These are phyloP conservation scores for Onygena corvina DNA, from an alignment of 2,329 filamentous ascomycete species.

Conservation along the genomic window DNA sequence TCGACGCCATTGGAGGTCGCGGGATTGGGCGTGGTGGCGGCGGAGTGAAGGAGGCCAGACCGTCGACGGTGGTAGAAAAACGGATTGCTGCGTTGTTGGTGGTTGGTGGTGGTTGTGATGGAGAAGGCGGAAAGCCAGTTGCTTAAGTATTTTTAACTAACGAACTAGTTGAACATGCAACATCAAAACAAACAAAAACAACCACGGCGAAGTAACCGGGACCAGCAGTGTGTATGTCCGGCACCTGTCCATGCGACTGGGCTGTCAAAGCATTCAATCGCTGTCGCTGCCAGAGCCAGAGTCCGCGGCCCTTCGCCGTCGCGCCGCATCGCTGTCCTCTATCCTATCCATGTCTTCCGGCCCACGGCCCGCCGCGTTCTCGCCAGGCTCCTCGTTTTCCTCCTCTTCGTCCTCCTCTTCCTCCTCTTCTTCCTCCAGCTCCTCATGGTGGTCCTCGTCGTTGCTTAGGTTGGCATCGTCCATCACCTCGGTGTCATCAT, in stretches of 20 bases:
- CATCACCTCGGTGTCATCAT: constrained; percentile 1
- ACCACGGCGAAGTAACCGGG: not conserved
- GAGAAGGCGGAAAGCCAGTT: not conserved
- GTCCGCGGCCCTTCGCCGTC: not conserved
- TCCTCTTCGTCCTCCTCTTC: constrained; percentile 18
- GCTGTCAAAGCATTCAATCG: not conserved
- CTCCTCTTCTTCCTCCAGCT: constrained; percentile 21
- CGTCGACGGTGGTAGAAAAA: not conserved
- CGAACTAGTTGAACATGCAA: no score
- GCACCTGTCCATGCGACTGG: not conserved
- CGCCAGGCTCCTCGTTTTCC: constrained; percentile 8
- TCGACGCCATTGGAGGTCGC: not conserved
- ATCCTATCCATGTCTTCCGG: constrained; percentile 1
- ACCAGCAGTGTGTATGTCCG: not conserved
- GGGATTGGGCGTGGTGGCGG: not conserved
- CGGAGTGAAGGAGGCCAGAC: not conserved
- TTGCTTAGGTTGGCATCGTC: constrained; percentile 9
- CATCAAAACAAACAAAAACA: constrained; percentile 4
- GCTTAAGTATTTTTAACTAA: not conserved
- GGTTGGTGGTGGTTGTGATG: not conserved
- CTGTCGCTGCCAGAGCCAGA: constrained; percentile 8
- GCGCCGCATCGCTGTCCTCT: constrained; percentile 5
- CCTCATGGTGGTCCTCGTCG: constrained; percentile 15
- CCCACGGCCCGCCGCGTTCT: constrained; percentile 21
- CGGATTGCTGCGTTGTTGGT: not conserved